Conservation (phyloP, 805 yeast genomes). For the Ogataea pignaliae region DNA sequence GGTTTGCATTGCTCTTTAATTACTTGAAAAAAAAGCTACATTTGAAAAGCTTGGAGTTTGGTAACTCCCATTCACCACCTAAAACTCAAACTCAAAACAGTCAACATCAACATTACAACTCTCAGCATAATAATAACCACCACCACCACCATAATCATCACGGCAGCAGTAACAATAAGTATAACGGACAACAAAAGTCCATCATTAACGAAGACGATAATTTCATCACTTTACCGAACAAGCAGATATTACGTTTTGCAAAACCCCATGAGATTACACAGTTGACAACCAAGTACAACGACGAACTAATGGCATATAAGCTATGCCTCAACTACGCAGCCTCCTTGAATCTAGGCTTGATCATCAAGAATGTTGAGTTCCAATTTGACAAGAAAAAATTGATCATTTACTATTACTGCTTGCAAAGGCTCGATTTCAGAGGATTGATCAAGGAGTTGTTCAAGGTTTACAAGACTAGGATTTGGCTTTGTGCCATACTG, state of each 20-base stretch:
- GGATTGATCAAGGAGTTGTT: constrained; percentile 69
- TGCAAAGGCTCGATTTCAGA: constrained; percentile 68
- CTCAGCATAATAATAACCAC: too few relatives aligned
- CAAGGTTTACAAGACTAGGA: constrained; percentile 72
- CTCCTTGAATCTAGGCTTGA: constrained; percentile 42
- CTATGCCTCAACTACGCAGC: constrained; percentile 49
- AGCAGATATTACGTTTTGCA: constrained; percentile 73
- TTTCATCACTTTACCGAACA: constrained; percentile 68
- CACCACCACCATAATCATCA: constrained; percentile 7
- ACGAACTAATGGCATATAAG: constrained; percentile 66
- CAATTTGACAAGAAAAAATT: constrained; percentile 78
- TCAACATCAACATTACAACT: constrained; percentile 15
- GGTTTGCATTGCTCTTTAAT: constrained; percentile 66
- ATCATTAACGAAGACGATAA: constrained; percentile 52
- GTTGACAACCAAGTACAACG: constrained; percentile 58
- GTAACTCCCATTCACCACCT: constrained; percentile 24
- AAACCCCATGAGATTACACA: constrained; percentile 65
- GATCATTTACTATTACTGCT: constrained; percentile 63
- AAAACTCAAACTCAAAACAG: constrained; percentile 20
- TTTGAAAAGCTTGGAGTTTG: constrained; percentile 43
- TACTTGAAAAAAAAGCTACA: constrained; percentile 73
- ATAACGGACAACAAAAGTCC: constrained; percentile 19
- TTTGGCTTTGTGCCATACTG: constrained; percentile 76
- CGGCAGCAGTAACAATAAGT: constrained; percentile 14
- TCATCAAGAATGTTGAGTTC: constrained; percentile 70